These are phyloP conservation scores for Wakefieldia striispora DNA, from an alignment of 768 basidiomycete genomes.

Conservation along the genomic window DNA sequence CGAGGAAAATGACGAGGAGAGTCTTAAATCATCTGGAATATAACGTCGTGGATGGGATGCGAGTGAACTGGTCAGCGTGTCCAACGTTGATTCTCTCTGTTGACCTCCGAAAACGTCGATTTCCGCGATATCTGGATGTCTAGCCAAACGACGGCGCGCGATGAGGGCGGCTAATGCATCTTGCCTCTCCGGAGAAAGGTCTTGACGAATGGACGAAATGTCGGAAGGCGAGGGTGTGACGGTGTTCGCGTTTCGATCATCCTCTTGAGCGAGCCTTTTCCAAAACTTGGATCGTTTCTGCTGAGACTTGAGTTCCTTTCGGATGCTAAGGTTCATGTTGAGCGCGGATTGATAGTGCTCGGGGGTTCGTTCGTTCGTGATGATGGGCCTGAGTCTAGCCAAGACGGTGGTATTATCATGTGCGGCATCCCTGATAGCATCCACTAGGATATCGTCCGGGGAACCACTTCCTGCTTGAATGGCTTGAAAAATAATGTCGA, in stretches of 20 bases:
- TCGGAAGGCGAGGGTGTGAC: slow-evolving; percentile 33
- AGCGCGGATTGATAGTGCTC: slow-evolving; percentile 47
- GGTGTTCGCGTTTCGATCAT: slow-evolving; percentile 15
- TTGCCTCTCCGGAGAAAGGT: slow-evolving; percentile 25
- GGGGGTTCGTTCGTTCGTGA: slow-evolving; percentile 35
- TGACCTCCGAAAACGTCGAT: slow-evolving; percentile 26
- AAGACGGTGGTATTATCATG: slow-evolving; percentile 39
- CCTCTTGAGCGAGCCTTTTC: slow-evolving; percentile 42
- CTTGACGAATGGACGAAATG: slow-evolving; percentile 28
- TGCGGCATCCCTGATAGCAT: slow-evolving; percentile 43
- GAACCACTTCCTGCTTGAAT: slow-evolving; percentile 29
- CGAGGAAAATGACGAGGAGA: slow-evolving; percentile 20
- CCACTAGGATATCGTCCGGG: slow-evolving; percentile 42
- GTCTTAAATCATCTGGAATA: slow-evolving; percentile 7
- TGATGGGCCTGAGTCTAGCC: slow-evolving; percentile 38
- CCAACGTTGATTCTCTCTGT: slow-evolving; percentile 13
- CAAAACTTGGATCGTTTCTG: slow-evolving; percentile 46
- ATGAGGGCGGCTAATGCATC: slow-evolving; percentile 40
- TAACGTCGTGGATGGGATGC: slow-evolving; percentile 24
- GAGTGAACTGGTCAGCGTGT: slow-evolving; percentile 20
- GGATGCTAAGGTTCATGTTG: slow-evolving; percentile 42
- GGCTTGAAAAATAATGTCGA: slow-evolving; percentile 21
- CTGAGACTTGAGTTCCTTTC: slow-evolving; percentile 42
- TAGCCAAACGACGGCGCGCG: slow-evolving; percentile 21
- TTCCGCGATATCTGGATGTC: slow-evolving; percentile 9